Base-by-base conservation (phyloP, 2,329 filamentous ascomycete genomes). In the Penicillium capsulatum region DNA sequence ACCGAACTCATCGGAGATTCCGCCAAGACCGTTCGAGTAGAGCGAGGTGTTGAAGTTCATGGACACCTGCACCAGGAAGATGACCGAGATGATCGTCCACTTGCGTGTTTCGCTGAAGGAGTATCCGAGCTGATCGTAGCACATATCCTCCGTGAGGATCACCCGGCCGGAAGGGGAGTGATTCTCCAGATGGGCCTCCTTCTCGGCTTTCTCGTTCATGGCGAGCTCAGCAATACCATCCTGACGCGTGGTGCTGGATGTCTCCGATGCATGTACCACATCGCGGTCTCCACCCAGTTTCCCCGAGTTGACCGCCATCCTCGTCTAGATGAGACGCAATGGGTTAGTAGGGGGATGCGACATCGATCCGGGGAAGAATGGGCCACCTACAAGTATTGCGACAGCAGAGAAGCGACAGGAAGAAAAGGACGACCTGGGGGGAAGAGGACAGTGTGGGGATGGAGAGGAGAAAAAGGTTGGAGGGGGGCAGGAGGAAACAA, bases 21-120 rank as follows among this genome's bases (percentile, higher is more conserved):
- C 82, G 1, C 60, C 58, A 17, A 84, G 68, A 32, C 78, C 83
- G 51, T 86, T 86, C 15, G 81, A 84, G 65, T 86, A 86, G 5
- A 86, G 71, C 36, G 79, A 82, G 3, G 83, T 84, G 67, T 86
- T 86, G 71, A 86, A 84, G 69, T 86, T 86, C 83, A 86, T 86
- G 3, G 83, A 86, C 1, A 80, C 77, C 58, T 86, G 83, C 3
- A 86, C 81, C 51, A 81, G 68, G 68, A 86, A 86, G 60, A 86
- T 84, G 59, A 86, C 73, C n/a, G 73, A 74, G 40, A 86, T 74
- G 53, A 86, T 84, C 55, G 71, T 77, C 83, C 83, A 87, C 66
- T 87, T 87, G 66, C 79, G 83, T 67, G 66, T 73, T 9, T 49
- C 60, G 0, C 80, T 67, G 47, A 77, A 86, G 7, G 70, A 68